Base-by-base conservation (phyloP, 2,329 filamentous ascomycete species). In the Aaosphaeria pasadenensis region DNA sequence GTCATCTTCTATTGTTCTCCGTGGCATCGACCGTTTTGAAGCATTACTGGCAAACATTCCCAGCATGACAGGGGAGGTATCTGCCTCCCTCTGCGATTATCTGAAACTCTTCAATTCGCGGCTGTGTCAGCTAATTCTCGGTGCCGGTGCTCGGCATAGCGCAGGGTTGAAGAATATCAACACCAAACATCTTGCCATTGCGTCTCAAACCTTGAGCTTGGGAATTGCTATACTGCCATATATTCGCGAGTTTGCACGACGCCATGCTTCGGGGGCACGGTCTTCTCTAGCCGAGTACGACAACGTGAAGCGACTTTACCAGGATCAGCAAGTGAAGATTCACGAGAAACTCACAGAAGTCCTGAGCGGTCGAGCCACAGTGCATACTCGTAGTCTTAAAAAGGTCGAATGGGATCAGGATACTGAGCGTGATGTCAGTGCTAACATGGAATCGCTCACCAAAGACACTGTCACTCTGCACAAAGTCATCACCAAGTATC, bases 21-120 rank as follows among this genome's bases (percentile, higher is more conserved):
- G 84, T 48, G 90, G 89, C 44, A 86, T 96, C 54, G 86, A 89
- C 50, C 82, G 85, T 11, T 95, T 95, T 69, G 78, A 96, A 54
- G 88, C 88, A 52, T 80, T 99, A 4, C 86, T 92, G 48, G 80
- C 88, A 5, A 86, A 86, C 31, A 92, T 97, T 48, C 92, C 94
- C 1, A 92, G 87, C 51, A 91, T 96, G 83, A 88, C 90, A 1
- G 78, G 85, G 2, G 91, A 96, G 49, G 86, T 96, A 45, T 88
- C 89, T 0, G 77, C 82, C 3, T 86, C 85, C 0, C 80, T 99
- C 7, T 77, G 96, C 39, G 86, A 94, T 24, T 95, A 95, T 63
- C 79, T 97, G 11, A 89, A 94, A 56, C 79, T 95, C 4, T 99
- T 97, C 78, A 96, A 99, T 70, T 96, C 91, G 2, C 87, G 94